Conservation (phyloP, 805 yeast genomes). For the Saccharomycopsis fibuligera region DNA sequence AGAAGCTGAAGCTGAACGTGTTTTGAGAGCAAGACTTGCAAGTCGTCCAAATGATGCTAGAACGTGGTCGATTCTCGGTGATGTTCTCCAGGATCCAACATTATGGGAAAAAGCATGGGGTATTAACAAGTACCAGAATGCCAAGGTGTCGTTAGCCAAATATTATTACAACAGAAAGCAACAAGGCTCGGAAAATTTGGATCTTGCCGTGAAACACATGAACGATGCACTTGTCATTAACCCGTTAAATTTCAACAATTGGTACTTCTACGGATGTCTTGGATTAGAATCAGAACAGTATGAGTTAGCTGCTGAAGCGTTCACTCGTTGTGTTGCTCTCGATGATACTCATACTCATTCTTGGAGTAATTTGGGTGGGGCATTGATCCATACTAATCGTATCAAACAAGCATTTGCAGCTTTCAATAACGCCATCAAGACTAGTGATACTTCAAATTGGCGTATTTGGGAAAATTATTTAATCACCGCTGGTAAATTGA, state of each 20-base stretch:
- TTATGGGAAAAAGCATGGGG: constrained; percentile 88
- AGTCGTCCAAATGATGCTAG: constrained; percentile 71
- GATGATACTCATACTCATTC: constrained; percentile 77
- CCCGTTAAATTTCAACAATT: constrained; percentile 71
- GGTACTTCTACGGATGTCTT: constrained; percentile 91
- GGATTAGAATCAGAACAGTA: constrained; percentile 69
- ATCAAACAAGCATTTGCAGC: constrained; percentile 79
- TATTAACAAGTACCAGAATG: constrained; percentile 71
- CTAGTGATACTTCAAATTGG: constrained; percentile 74
- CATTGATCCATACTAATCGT: constrained; percentile 60
- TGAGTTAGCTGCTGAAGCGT: constrained; percentile 83
- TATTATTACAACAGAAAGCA: constrained; percentile 64
- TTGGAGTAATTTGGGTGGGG: constrained; percentile 89
- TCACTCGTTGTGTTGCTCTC: constrained; percentile 80
- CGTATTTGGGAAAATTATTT: constrained; percentile 84
- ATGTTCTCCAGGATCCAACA: constrained; percentile 66
- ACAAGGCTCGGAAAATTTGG: constrained; percentile 41
- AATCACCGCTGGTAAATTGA: constrained; percentile 70
- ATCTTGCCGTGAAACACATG: constrained; percentile 62
- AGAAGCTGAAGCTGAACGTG: constrained; percentile 54
- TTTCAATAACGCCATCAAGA: constrained; percentile 66
- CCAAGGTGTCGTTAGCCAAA: constrained; percentile 76
- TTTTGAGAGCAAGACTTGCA: constrained; percentile 48
- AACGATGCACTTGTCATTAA: constrained; percentile 67
- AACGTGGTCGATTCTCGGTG: constrained; percentile 80